Evolutionary conservation across 345 rosid species (phyloP), one percentile per base, ranked within the genome.

Genomic region (Nasturtium officinale): DNA sequence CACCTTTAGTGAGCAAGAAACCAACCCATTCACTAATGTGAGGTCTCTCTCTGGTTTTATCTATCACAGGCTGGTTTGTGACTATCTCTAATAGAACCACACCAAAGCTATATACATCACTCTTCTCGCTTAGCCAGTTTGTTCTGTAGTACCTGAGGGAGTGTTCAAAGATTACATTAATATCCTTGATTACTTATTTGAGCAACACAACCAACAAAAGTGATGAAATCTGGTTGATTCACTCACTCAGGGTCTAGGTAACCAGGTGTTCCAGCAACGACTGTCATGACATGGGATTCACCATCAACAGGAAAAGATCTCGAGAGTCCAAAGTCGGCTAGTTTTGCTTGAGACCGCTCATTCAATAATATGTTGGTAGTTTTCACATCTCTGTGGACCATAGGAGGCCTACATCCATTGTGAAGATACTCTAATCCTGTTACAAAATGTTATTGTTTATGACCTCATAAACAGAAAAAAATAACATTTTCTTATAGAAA

Each of bases 361-460:
- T 79, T 66, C 28, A 87, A 30, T 8, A 86, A 67, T 17, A 87
- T 87, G 78, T 87, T 86, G 3, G 85, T 58, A 0, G 82, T 9
- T 52, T 83, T 85, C 51, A 87, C 74, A 72, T 85, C 85, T 75
- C 86, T 83, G 25, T 83, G 92, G 1, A 87, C 71, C 42, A 86
- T 73, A 0, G 86, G 75, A 23, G 92, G 92, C 26, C 66, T 83
- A 71, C 83, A 74, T 16, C 88, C 87, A 61, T 74, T 62, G 35
- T 88, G 92, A 6, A 88, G 65, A 51, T 86, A 88, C 32, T 86
- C 87, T 69, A 84, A 35, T 57, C 88, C 92, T 86, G 72, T 62
- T 26, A 18, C 28, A 23, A 29, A 29, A 7, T 23, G 25, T 28
- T 50, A 3, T 66, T 21, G 20, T 43, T 66, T 73, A 11, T 26